Evolutionary conservation across 2,329 filamentous ascomycete genomes (phyloP).

Genomic region (Monosporascus cannonballus): DNA sequence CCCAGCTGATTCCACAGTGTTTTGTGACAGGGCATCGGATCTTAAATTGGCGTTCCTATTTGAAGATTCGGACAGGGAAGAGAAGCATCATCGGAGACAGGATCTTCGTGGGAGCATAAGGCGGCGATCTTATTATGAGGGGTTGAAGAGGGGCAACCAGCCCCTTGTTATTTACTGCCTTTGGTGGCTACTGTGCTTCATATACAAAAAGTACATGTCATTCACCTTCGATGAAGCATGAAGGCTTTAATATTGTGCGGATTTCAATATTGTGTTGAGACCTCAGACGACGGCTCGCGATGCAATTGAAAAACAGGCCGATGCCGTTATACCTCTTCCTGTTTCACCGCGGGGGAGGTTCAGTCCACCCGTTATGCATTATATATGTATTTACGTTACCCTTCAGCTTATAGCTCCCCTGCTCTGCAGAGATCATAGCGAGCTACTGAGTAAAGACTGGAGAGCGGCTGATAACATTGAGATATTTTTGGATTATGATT

Average conservation of each 20-base stretch:
- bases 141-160: not conserved
- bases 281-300: not conserved
- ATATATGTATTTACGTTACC: too few relatives aligned
- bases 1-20: not conserved
- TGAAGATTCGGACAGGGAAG: not conserved
- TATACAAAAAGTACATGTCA: not conserved
- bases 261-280: too few relatives aligned
- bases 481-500: too few relatives aligned
- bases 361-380: too few relatives aligned
- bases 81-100: not conserved
- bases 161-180: not conserved
- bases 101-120: not conserved
- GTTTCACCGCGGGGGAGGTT: not conserved
- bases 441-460: too few relatives aligned
- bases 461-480: too few relatives aligned
- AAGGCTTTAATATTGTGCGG: too few relatives aligned
- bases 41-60: not conserved
- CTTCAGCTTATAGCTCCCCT: too few relatives aligned
- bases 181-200: not conserved
- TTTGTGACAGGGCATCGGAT: not conserved
- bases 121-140: not conserved
- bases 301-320: not conserved
- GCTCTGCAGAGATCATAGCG: too few relatives aligned
- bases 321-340: not conserved
- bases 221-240: not conserved